Percentiles rank a stretch among this genome's conserved stretches.
These are phyloP conservation scores for Psidium friedrichsthalianum DNA, from an alignment of 345 rosid species.

Conservation along the genomic window DNA sequence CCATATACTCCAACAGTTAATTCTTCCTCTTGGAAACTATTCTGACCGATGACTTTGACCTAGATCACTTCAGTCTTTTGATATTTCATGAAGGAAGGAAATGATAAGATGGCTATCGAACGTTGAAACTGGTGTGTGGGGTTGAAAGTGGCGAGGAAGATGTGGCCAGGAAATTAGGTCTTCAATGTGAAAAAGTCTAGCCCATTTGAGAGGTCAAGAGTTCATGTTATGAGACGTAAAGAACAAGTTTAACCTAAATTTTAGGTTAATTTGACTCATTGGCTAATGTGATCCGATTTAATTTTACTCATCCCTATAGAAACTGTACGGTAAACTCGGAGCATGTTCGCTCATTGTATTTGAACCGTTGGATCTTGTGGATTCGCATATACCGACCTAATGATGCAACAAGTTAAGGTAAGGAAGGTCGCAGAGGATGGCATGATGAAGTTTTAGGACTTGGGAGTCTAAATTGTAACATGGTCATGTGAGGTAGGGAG, in stretches of 20 bases:
- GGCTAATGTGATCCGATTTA: fast-evolving
- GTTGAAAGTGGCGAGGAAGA: neutral
- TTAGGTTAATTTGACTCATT: neutral
- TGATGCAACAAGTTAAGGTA: neutral
- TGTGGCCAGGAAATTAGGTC: neutral
- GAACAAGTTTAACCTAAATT: neutral
- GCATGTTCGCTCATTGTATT: neutral
- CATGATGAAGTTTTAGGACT: neutral
- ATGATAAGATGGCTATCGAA: neutral
- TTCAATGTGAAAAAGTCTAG: neutral
- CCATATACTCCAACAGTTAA: too few species aligned
- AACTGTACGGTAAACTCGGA: neutral
- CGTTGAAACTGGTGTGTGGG: neutral
- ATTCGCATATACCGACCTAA: neutral
- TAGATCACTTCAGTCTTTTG: neutral
- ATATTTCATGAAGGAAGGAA: neutral
- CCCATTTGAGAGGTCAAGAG: neutral
- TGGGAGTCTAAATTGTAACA: neutral
- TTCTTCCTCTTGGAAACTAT: neutral
- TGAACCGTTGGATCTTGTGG: neutral
- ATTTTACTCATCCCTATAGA: neutral
- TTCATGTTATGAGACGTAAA: fast-evolving
- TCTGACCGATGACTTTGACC: neutral
- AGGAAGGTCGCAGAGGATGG: neutral
- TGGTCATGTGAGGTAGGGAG: too few species aligned